A percentile compares a stretch with the other conserved stretches of the same genome.
These are phyloP conservation scores for Arthrobotrys pseudoclavata DNA, from an alignment of 2,329 filamentous ascomycete genomes.

Conservation along the genomic window DNA sequence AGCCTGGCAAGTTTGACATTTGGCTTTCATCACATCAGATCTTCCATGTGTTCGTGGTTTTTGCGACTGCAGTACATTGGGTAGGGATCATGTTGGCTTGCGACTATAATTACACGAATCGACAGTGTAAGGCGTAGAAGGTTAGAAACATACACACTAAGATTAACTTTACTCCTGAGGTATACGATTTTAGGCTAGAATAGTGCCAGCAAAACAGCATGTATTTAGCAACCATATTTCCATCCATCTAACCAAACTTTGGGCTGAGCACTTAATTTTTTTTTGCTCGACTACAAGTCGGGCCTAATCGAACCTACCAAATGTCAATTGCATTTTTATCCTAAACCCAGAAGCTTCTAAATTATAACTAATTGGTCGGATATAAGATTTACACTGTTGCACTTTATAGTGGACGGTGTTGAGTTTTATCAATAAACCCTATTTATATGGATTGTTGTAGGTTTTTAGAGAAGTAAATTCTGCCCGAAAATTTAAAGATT, in stretches of 20 bases:
- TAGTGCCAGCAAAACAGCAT: neutral
- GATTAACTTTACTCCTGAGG: neutral
- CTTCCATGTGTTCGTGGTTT: conserved; percentile 68
- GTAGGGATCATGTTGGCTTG: conserved; percentile 65
- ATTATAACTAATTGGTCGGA: too few relatives aligned
- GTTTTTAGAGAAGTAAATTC: too few relatives aligned
- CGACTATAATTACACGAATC: conserved; percentile 64
- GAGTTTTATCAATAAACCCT: too few relatives aligned
- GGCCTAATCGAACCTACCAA: too few relatives aligned
- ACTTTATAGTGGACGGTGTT: too few relatives aligned
- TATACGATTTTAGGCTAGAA: too few relatives aligned
- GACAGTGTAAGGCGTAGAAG: conserved; percentile 48
- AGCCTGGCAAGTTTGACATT: conserved; percentile 68
- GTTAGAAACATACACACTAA: neutral
- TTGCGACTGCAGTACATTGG: conserved; percentile 67
- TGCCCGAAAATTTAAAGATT: too few relatives aligned
- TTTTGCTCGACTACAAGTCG: too few relatives aligned
- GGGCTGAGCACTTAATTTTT: neutral
- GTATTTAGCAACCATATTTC: neutral
- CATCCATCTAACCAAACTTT: neutral
- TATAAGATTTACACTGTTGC: too few relatives aligned
- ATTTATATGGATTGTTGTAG: too few relatives aligned
- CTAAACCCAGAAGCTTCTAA: too few relatives aligned
- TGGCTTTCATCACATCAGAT: conserved; percentile 69
- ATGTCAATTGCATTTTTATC: too few relatives aligned